Percentiles rank a stretch among this genome's conserved stretches.
Conservation (phyloP, 306 rosid species). For the Inga laurina region DNA sequence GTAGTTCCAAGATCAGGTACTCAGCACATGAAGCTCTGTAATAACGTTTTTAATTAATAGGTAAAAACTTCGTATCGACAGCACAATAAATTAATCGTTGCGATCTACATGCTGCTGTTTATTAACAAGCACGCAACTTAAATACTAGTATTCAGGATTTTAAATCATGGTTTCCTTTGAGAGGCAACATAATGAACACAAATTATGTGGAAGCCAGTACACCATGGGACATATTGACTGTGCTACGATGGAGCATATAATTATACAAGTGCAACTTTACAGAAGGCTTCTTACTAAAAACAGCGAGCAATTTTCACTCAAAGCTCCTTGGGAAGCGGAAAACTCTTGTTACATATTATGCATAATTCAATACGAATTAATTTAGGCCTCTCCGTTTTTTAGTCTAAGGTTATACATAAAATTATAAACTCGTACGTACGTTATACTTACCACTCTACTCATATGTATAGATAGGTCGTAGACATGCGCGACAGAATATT, state of each 20-base stretch:
- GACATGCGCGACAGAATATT: background rate
- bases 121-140: slow-evolving; percentile 9
- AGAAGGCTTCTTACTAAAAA: background rate
- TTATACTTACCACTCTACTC: background rate
- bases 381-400: background rate
- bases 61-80: background rate
- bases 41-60: background rate
- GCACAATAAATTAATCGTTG: background rate
- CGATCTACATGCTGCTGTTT: slow-evolving; percentile 5
- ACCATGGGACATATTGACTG: background rate
- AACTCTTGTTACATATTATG: background rate
- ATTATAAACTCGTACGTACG: background rate
- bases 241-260: background rate
- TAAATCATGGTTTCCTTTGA: background rate
- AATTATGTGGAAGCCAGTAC: background rate
- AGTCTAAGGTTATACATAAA: background rate
- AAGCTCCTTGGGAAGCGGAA: background rate
- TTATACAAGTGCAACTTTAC: background rate
- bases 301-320: background rate
- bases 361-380: background rate
- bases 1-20: background rate
- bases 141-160: background rate
- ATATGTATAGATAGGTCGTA: background rate
- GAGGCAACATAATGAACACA: background rate
- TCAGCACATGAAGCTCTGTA: background rate